These are phyloP conservation scores for Pelargonium myrrhifolium DNA, from an alignment of 441 rosid species.

Conservation along the genomic window DNA sequence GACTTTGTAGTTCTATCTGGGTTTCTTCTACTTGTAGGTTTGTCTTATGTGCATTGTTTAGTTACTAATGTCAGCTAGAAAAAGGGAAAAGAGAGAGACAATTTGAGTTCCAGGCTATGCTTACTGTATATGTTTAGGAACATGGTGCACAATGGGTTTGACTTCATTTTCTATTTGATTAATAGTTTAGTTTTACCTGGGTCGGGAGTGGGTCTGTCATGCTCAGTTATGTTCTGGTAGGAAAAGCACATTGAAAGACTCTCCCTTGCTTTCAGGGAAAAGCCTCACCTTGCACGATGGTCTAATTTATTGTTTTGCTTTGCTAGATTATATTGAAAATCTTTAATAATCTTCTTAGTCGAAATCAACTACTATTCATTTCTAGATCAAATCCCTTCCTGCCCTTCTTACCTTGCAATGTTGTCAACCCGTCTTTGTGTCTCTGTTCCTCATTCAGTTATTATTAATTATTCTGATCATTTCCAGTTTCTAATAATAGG, in stretches of 20 bases:
- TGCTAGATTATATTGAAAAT: slow-evolving; percentile 4
- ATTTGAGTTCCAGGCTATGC: not conserved
- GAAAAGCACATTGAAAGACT: not conserved
- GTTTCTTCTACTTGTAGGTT: not conserved
- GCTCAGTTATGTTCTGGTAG: not conserved
- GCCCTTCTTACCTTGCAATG: slow-evolving; percentile 3
- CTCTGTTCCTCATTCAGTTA: not conserved
- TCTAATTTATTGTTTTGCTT: not conserved
- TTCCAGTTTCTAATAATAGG: slow-evolving; percentile 40
- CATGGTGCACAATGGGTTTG: not conserved
- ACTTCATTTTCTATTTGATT: not conserved
- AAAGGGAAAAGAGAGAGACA: not conserved
- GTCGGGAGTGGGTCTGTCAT: not conserved
- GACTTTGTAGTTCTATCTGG: not conserved
- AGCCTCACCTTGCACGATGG: not conserved
- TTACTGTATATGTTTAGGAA: not conserved
- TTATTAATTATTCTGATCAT: slow-evolving; percentile 13
- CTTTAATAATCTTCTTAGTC: not conserved
- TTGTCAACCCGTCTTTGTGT: not conserved
- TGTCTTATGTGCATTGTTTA: not conserved
- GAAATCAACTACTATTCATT: slow-evolving; percentile 3
- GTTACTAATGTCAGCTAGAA: not conserved
- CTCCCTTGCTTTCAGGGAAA: not conserved
- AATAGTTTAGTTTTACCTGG: not conserved
- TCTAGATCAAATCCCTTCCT: not conserved